These are phyloP conservation scores for Ceratobasidium sp. DNA, from an alignment of 1,284 basidiomycete genomes.

Conservation along the genomic window DNA sequence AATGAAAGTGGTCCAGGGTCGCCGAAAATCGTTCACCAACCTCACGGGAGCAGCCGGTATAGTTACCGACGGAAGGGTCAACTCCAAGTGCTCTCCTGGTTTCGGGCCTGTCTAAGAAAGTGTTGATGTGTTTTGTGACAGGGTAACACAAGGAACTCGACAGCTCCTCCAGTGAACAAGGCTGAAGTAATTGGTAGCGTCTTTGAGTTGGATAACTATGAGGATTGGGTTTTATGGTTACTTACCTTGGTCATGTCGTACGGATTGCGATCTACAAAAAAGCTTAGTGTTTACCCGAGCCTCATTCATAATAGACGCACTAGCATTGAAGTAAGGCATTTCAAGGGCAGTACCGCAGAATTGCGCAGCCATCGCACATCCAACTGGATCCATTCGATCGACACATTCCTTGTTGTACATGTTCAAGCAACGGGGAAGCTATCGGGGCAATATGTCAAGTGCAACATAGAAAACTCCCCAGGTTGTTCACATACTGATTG, in stretches of 20 bases:
- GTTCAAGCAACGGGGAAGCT: slow-evolving; percentile 10
- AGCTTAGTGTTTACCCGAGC: not conserved
- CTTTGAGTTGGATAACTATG: no score
- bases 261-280: slow-evolving; percentile 8
- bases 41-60: slow-evolving; percentile 46
- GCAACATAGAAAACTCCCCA: no score
- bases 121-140: slow-evolving; percentile 49
- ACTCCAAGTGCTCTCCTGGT: slow-evolving; percentile 51
- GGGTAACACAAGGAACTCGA: slow-evolving; percentile 49
- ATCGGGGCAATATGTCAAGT: not conserved
- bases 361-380: slow-evolving; percentile 11
- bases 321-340: not conserved
- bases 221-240: not conserved
- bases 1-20: slow-evolving; percentile 19
- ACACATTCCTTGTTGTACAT: slow-evolving; percentile 23
- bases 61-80: slow-evolving; percentile 45
- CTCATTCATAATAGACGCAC: not conserved
- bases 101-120: slow-evolving; percentile 52
- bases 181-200: not conserved
- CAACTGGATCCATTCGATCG: slow-evolving; percentile 32
- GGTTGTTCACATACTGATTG: slow-evolving; percentile 48
- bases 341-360: slow-evolving; percentile 2
- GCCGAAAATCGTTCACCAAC: slow-evolving; percentile 46
- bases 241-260: slow-evolving; percentile 28
- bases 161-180: slow-evolving; percentile 22